These are phyloP conservation scores for Leptodontidium sp. DNA, from an alignment of 2,329 filamentous ascomycete species.

Conservation along the genomic window DNA sequence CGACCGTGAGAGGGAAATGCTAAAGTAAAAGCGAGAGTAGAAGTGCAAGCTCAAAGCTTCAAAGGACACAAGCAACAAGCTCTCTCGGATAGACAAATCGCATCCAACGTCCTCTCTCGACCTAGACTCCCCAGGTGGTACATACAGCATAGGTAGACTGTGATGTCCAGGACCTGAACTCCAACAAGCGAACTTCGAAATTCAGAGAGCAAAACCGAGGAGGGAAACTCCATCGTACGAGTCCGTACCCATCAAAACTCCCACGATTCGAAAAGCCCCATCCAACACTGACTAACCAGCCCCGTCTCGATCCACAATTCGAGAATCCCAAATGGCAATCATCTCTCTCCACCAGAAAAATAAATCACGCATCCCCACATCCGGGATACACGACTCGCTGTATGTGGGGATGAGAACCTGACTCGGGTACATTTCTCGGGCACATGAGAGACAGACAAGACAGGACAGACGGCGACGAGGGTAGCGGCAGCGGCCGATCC, in stretches of 20 bases:
- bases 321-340: neutral
- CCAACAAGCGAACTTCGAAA: too few species aligned
- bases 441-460: neutral
- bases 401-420: neutral
- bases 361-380: constrained; percentile 14
- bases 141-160: neutral
- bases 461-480: too few species aligned
- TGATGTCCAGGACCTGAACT: neutral
- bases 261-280: too few species aligned
- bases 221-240: too few species aligned
- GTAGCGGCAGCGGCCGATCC: too few species aligned
- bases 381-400: neutral
- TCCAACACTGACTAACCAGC: too few species aligned
- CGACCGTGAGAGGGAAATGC: neutral
- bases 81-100: neutral
- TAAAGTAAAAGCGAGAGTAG: neutral
- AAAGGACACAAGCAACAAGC: neutral
- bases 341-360: neutral
- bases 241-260: too few species aligned
- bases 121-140: neutral
- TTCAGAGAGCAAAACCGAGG: too few species aligned
- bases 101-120: neutral
- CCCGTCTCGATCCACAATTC: neutral
- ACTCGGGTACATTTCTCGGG: neutral
- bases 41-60: neutral